Evolutionary conservation across 257 asterid genomes (phyloP).

Genomic region (Nicotiana undulata): DNA sequence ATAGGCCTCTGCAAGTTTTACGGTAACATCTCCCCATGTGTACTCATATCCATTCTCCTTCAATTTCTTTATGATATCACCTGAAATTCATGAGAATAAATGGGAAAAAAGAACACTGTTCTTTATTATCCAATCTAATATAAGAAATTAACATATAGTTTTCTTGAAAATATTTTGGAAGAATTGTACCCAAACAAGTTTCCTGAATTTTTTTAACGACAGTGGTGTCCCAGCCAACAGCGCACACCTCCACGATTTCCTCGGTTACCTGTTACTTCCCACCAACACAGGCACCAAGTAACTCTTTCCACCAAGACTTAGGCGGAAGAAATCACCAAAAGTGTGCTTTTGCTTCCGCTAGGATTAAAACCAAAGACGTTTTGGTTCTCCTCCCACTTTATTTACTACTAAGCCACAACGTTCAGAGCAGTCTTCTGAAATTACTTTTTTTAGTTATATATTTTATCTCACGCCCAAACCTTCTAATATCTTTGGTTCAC

Average conservation of each 20-base stretch:
- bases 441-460: not conserved
- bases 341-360: too few species aligned
- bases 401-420: too few species aligned
- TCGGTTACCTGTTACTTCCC: too few species aligned
- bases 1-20: slow-evolving; percentile 89
- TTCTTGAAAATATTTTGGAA: not conserved
- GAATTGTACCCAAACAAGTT: not conserved
- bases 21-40: slow-evolving; percentile 90
- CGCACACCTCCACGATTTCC: too few species aligned
- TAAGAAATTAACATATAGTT: not conserved
- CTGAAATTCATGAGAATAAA: slow-evolving; percentile 32
- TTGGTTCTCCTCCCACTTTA: too few species aligned
- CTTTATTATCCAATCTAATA: not conserved
- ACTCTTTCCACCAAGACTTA: too few species aligned
- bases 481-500: not conserved
- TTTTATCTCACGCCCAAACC: not conserved
- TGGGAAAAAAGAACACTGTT: not conserved
- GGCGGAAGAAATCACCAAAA: too few species aligned
- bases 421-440: not conserved
- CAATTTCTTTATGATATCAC: slow-evolving; percentile 77
- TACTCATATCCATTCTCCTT: slow-evolving; percentile 73
- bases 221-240: too few species aligned
- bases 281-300: too few species aligned
- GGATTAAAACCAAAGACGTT: too few species aligned
- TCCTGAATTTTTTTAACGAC: not conserved